Conservation (phyloP, 225 moss, liverwort and hornwort genomes). For the Bryum argenteum region DNA sequence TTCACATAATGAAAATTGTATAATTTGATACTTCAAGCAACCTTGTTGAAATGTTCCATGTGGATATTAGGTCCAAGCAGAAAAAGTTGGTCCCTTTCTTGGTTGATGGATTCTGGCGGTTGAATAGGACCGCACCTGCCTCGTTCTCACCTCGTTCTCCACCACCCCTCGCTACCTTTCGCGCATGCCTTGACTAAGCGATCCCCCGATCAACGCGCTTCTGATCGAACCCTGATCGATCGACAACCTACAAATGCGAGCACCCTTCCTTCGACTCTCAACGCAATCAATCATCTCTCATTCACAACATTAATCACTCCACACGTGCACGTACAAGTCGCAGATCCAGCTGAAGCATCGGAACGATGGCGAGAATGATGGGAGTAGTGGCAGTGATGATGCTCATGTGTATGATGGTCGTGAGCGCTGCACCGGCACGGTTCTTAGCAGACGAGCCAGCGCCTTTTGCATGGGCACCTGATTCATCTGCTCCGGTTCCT, state of each 20-base stretch:
- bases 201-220: background rate
- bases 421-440: constrained; percentile 22
- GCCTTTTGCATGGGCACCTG: background rate
- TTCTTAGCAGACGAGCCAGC: background rate
- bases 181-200: background rate
- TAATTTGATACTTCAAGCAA: no score
- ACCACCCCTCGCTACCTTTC: background rate
- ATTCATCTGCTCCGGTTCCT: constrained; percentile 5
- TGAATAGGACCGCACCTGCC: background rate
- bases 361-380: constrained; percentile 25
- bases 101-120: no score
- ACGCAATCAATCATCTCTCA: background rate
- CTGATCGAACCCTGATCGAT: background rate
- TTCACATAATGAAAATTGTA: no score
- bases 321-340: background rate
- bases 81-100: no score
- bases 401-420: constrained; percentile 26
- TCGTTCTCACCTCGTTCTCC: constrained; percentile 3
- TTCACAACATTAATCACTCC: background rate
- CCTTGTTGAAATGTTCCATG: no score
- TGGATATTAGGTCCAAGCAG: no score
- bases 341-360: no score
- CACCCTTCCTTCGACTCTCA: background rate
- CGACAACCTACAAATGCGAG: background rate
- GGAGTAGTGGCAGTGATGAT: constrained; percentile 26